Base-by-base conservation (phyloP, 75 land plant species). In the Gnetum montanum region DNA sequence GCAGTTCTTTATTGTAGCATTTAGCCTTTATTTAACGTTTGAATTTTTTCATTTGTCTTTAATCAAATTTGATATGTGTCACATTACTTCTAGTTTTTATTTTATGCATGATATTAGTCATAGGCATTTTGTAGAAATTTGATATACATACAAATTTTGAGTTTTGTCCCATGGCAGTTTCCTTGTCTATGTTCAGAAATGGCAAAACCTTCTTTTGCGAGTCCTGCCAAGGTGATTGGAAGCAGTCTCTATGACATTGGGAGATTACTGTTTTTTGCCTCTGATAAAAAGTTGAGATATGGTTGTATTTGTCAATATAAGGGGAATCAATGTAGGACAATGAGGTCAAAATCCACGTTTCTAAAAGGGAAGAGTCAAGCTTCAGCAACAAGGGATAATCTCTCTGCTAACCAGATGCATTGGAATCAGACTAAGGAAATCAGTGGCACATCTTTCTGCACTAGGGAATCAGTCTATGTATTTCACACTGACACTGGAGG, bases 401-500 rank as follows among this genome's bases (percentile, higher is more conserved):
- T 7, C 6, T 52, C 55, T 33, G 31, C 37, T 52, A 24, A 10
- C 3, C 27, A 31, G 34, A 52, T 31, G 15, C 15, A 8, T 23
- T 20, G 29, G 16, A 18, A 30, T n/a, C 24, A 5, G 34, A 19
- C 29, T 22, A 36, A 52, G 55, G 34, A 1, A 11, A 20, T 20
- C 1, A 23, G 34, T 12, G 16, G 22, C 31, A 52, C 15, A 6
- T 22, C 25, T 6, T 30, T 30, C 27, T 31, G 25, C 34, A 15
- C 35, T 11, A 33, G 27, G 25, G 55, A 52, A 52, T 33, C 55
- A 20, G 25, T 52, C 10, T 52, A 33, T 15, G 19, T 33, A 23
- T 33, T 52, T 18, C 55, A 52, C 7, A 33, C 55, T 31, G 55
- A 52, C 33, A 36, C 36, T 52, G 55, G 55, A 52, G 37, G 55